Percentiles rank a stretch among this genome's conserved stretches.
phyloP scores from a whole-genome alignment of 805 yeast genomes.

The Ogataea nonfermentans region DNA sequence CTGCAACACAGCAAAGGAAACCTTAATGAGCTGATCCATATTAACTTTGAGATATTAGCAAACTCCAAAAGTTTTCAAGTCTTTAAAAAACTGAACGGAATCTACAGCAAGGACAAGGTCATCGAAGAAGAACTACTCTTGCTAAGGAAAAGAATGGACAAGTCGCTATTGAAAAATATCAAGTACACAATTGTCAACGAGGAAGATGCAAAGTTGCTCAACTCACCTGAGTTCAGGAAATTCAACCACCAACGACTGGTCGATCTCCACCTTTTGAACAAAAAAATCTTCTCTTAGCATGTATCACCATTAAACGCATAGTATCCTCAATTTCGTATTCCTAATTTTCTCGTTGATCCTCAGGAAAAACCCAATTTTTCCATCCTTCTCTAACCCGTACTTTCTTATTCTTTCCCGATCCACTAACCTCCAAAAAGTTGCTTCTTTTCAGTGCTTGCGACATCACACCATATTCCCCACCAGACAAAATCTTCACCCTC shows the following conservation, averaged over 20 bases:
- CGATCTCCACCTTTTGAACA: constrained; percentile 23
- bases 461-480: constrained; percentile 47
- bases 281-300: constrained; percentile 20
- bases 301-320: constrained; percentile 2
- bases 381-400: constrained; percentile 59
- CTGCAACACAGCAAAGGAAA: background rate
- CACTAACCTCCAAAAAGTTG: constrained; percentile 32
- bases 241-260: constrained; percentile 26
- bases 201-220: constrained; percentile 16
- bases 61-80: constrained; percentile 19
- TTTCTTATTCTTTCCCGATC: constrained; percentile 36
- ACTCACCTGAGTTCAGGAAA: constrained; percentile 20
- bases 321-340: background rate
- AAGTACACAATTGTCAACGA: constrained; percentile 3
- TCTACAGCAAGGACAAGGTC: constrained; percentile 11
- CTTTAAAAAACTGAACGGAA: constrained; percentile 16
- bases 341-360: constrained; percentile 29
- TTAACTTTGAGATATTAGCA: constrained; percentile 17
- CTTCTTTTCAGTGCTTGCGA: constrained; percentile 29
- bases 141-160: constrained; percentile 11
- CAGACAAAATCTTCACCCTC: constrained; percentile 60
- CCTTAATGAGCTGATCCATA: constrained; percentile 11
- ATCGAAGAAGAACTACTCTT: constrained; percentile 8
- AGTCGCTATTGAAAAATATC: constrained; percentile 1
- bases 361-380: constrained; percentile 68